Evolutionary conservation across 805 yeast species (phyloP).

Genomic region (Starmerella ratchasimensis): DNA sequence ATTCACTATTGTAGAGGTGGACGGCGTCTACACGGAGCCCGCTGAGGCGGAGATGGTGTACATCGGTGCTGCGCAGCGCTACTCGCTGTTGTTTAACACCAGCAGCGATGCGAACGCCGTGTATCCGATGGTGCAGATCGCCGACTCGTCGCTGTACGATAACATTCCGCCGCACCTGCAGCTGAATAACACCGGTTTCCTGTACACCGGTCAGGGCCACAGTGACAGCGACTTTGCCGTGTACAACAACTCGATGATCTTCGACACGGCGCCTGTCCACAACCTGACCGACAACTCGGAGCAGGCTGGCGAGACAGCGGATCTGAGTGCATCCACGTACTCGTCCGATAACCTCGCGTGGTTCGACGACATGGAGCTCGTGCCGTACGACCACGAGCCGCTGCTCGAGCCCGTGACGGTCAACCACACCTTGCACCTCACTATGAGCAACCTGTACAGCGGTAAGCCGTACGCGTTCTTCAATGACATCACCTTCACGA

Average conservation of each 20-base stretch:
- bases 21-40: slow-evolving; percentile 75
- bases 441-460: slow-evolving; percentile 69
- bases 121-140: slow-evolving; percentile 68
- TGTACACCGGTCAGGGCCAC: slow-evolving; percentile 30
- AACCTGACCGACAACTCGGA: slow-evolving; percentile 26
- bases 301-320: slow-evolving; percentile 24
- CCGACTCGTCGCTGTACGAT: slow-evolving; percentile 80
- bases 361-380: slow-evolving; percentile 67
- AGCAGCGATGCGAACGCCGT: slow-evolving; percentile 47
- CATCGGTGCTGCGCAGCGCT: slow-evolving; percentile 85
- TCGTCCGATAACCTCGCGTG: slow-evolving; percentile 35
- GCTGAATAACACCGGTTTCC: slow-evolving; percentile 61
- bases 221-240: slow-evolving; percentile 9
- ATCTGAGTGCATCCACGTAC: slow-evolving; percentile 16
- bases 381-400: slow-evolving; percentile 46
- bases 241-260: slow-evolving; percentile 48
- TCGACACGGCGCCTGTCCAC: slow-evolving; percentile 33
- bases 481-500: slow-evolving; percentile 66
- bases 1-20: slow-evolving; percentile 78
- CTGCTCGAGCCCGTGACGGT: slow-evolving; percentile 52
- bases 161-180: slow-evolving; percentile 46
- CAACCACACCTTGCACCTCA: slow-evolving; percentile 53
- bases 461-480: slow-evolving; percentile 95
- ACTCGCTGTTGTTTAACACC: slow-evolving; percentile 64
- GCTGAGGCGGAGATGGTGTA: slow-evolving; percentile 57